phyloP scores from a whole-genome alignment of 2,329 filamentous ascomycete species.

The Neofusicoccum laricinum region DNA sequence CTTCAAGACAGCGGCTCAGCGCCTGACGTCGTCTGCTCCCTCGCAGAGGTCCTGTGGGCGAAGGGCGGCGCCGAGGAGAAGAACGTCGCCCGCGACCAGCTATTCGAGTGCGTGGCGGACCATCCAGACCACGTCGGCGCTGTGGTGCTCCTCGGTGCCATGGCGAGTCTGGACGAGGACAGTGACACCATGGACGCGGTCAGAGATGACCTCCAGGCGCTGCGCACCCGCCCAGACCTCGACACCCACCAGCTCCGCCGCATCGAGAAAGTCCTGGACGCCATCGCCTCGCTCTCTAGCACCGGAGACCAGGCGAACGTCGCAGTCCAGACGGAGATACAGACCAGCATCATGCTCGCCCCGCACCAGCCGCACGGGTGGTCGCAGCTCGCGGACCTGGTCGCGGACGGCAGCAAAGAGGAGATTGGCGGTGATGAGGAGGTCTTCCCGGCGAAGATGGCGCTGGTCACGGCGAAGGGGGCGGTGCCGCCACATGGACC shows the following conservation, averaged over 20 bases:
- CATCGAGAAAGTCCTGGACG: conserved; percentile 73
- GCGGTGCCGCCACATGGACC: conserved; percentile 70
- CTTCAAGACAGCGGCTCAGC: conserved; percentile 72
- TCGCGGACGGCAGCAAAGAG: background rate
- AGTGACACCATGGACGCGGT: conserved; percentile 84
- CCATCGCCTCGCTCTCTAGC: conserved; percentile 56
- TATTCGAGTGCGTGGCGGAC: conserved; percentile 76
- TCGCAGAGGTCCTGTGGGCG: conserved; percentile 92
- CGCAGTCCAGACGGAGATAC: conserved; percentile 61
- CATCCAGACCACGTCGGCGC: conserved; percentile 74
- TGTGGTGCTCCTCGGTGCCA: conserved; percentile 76
- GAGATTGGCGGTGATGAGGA: conserved; percentile 46
- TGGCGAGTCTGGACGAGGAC: conserved; percentile 72
- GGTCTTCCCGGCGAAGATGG: conserved; percentile 67
- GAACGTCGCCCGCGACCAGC: conserved; percentile 70
- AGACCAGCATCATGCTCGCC: conserved; percentile 75
- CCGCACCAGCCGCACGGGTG: conserved; percentile 79
- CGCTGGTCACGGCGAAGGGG: conserved; percentile 72
- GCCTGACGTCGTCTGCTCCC: conserved; percentile 79
- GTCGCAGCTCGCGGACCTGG: conserved; percentile 63
- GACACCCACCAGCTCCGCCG: conserved; percentile 62
- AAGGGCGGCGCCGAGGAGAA: conserved; percentile 73
- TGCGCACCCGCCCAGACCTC: conserved; percentile 67
- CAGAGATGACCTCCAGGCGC: conserved; percentile 67
- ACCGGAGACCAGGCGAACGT: background rate